phyloP scores from a whole-genome alignment of 139 green algal species.

The Coelastrella sp. region DNA sequence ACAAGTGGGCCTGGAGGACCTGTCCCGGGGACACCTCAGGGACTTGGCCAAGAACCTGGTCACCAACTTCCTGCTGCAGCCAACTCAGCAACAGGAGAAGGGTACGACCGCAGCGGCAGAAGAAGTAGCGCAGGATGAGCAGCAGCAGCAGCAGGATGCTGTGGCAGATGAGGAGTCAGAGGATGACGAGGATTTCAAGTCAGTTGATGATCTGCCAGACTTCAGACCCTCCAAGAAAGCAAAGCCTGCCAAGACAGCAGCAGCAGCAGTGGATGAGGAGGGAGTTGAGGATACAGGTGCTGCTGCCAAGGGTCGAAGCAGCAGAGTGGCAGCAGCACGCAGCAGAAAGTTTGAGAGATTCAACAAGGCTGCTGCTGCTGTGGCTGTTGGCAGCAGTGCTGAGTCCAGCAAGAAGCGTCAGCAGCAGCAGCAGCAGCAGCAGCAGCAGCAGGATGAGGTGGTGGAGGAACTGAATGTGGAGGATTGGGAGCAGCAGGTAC shows the following conservation, averaged over 20 bases:
- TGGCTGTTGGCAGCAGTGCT: conserved; percentile 5
- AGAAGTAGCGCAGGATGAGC: neutral
- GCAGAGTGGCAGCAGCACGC: conserved; percentile 3
- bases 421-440: conserved; percentile 19
- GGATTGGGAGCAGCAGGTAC: neutral
- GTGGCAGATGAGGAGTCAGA: neutral
- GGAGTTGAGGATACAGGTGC: neutral
- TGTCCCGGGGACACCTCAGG: neutral
- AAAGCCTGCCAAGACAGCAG: neutral
- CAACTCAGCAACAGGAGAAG: conserved; percentile 4
- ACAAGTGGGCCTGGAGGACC: neutral
- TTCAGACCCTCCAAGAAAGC: conserved; percentile 9
- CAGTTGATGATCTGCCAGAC: conserved; percentile 27
- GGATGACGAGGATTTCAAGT: neutral
- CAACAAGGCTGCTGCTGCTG: neutral
- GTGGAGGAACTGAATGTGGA: neutral
- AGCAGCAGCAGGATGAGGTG: neutral
- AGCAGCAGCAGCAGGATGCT: conserved; percentile 5
- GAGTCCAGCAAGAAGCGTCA: neutral
- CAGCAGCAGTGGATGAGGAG: neutral
- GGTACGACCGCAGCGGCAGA: neutral
- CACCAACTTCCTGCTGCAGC: neutral
- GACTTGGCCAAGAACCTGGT: neutral
- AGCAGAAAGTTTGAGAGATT: conserved; percentile 24
- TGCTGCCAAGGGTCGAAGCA: neutral